Percentiles rank a stretch among this genome's conserved stretches.
These are phyloP conservation scores for Boletus insuetus DNA, from an alignment of 768 basidiomycete genomes.

Conservation along the genomic window DNA sequence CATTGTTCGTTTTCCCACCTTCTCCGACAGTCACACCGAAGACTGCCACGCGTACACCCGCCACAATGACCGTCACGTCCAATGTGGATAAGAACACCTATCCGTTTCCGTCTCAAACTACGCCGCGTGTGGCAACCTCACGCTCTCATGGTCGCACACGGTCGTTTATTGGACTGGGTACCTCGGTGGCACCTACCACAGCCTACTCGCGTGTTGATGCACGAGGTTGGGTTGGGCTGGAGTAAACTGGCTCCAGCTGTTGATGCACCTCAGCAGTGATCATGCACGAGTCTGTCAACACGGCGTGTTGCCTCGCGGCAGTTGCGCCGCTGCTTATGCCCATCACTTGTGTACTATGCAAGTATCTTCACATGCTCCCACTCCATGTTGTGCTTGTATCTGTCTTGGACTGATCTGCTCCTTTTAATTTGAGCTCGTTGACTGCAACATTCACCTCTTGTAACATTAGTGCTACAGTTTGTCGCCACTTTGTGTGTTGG, in stretches of 20 bases:
- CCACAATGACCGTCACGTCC: constrained; percentile 79
- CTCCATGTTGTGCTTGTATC: constrained; percentile 24
- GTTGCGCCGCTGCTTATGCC: constrained; percentile 12
- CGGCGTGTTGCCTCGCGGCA: constrained; percentile 8
- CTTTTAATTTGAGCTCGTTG: constrained; percentile 16
- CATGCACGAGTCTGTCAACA: constrained; percentile 8
- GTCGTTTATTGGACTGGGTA: constrained; percentile 71
- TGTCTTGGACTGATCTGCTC: constrained; percentile 20
- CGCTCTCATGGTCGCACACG: constrained; percentile 62
- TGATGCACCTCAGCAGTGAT: background rate
- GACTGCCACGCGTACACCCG: constrained; percentile 61
- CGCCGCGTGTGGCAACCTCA: constrained; percentile 70
- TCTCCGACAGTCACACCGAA: constrained; percentile 52
- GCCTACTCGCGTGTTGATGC: constrained; percentile 83
- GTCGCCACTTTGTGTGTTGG: constrained; percentile 3
- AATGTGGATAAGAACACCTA: constrained; percentile 42
- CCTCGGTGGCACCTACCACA: constrained; percentile 71
- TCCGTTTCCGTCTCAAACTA: constrained; percentile 58
- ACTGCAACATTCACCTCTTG: constrained; percentile 28
- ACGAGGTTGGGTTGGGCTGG: constrained; percentile 70
- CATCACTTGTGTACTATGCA: constrained; percentile 18
- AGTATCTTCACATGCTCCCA: constrained; percentile 20
- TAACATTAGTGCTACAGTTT: constrained; percentile 29
- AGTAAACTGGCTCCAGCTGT: constrained; percentile 25
- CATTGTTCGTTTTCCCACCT: constrained; percentile 83